Evolutionary conservation across 257 asterid genomes (phyloP), one percentile per base, ranked within the genome.

Genomic region (Ligustrum vulgare): DNA sequence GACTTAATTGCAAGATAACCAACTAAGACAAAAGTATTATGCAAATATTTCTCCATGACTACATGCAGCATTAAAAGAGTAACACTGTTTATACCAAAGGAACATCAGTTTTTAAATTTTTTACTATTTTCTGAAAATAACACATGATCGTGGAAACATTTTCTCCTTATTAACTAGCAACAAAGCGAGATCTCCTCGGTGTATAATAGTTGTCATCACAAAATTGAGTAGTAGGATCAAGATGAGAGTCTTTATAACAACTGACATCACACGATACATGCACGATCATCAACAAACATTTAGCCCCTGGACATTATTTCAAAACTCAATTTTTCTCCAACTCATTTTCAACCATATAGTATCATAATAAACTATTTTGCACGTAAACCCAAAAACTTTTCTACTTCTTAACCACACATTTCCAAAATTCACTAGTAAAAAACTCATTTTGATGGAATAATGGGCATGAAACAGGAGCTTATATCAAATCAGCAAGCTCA

Each of bases 131-230:
- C 18, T 8, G 12, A 39, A 72, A 65, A 25, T 45, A 36, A 77
- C 54, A 35, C 72, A 49, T 49, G 23, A 23, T n/a, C 68, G 28
- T 15, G 32, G 72, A 32, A 67, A 78, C 32, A 56, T 72, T 73
- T 35, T 70, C 54, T 66, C 47, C 69, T 15, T 31, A 45, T 63
- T 51, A 20, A 45, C 25, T 58, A 45, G 54, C 72, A 60, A 73
- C 62, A 45, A 34, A 35, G 41, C 4, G 16, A 6, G 39, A 49
- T 72, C 60, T 41, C 75, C 62, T 18, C 39, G 0, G 58, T 11
- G 32, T 3, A n/a, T n/a, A 51, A 51, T 16, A 7, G 49, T 18
- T 51, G 25, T 16, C 33, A 62, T 62, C 35, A n/a, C 34, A 65
- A n/a, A 25, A 64, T 39, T 49, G 18, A 18, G 0, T n/a, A 34